phyloP scores from a whole-genome alignment of 352 stramenopile species.

The Lagenidium giganteum region DNA sequence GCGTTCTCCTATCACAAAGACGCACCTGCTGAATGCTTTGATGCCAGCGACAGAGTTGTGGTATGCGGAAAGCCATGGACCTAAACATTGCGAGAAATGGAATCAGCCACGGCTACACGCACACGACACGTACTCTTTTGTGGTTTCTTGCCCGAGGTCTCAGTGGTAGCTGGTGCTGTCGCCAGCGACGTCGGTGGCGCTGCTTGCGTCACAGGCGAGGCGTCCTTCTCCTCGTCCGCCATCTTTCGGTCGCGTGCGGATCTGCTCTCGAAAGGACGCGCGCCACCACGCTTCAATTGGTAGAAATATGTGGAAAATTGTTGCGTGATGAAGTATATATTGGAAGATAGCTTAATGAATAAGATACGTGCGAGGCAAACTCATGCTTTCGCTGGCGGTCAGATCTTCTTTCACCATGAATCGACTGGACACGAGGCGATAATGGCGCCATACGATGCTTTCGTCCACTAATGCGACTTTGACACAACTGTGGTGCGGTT shows the following conservation, averaged over 20 bases:
- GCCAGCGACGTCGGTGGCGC: too few relatives aligned
- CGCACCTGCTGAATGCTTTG: conserved; percentile 59
- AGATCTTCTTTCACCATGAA: too few relatives aligned
- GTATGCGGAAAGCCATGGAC: conserved; percentile 85
- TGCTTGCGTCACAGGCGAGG: not conserved
- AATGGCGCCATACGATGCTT: conserved; percentile 69
- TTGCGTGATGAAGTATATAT: too few relatives aligned
- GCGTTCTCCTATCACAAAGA: not conserved
- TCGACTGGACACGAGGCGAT: conserved; percentile 49
- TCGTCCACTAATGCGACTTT: conserved; percentile 69
- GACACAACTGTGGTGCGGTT: conserved; percentile 62
- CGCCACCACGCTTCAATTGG: not conserved
- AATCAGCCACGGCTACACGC: not conserved
- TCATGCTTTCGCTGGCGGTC: too few relatives aligned
- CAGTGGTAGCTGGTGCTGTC: too few relatives aligned
- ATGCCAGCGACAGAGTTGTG: conserved; percentile 89
- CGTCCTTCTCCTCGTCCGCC: conserved; percentile 18
- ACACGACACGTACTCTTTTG: conserved; percentile 14
- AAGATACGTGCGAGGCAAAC: too few relatives aligned
- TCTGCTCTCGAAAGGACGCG: not conserved
- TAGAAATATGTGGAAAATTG: not conserved
- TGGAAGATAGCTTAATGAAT: too few relatives aligned
- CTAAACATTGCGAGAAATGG: conserved; percentile 4
- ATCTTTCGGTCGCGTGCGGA: conserved; percentile 9
- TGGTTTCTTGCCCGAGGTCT: too few relatives aligned